Evolutionary conservation across 1,284 basidiomycete species (phyloP).

Genomic region (Cerrena zonata): DNA sequence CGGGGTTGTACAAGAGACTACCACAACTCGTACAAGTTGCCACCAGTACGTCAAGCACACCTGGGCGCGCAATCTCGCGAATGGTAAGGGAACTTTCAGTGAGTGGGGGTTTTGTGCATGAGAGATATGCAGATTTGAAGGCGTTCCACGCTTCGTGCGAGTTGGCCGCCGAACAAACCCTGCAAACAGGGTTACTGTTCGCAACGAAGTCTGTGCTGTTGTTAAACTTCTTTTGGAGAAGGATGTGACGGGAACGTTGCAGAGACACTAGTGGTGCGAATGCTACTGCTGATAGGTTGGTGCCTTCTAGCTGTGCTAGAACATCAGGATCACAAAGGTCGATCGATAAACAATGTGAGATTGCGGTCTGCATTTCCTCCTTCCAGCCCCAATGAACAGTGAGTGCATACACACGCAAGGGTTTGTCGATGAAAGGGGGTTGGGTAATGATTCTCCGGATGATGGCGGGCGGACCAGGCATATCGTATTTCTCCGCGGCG

Average conservation of each 20-base stretch:
- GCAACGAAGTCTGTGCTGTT: not conserved
- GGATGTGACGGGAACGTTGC: not conserved
- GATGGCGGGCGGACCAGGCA: constrained; percentile 55
- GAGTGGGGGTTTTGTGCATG: too few relatives aligned
- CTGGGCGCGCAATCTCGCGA: too few relatives aligned
- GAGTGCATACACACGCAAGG: constrained; percentile 51
- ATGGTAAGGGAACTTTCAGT: too few relatives aligned
- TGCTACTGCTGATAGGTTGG: not conserved
- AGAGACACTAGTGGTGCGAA: not conserved
- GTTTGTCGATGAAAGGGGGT: constrained; percentile 42
- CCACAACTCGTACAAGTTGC: too few relatives aligned
- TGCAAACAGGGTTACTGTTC: not conserved
- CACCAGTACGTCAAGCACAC: too few relatives aligned
- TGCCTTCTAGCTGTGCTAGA: not conserved
- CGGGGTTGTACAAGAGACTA: too few relatives aligned
- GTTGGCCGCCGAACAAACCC: not conserved
- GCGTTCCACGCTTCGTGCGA: not conserved
- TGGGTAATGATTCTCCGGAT: constrained; percentile 48
- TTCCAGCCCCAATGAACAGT: constrained; percentile 55
- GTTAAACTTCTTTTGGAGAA: not conserved
- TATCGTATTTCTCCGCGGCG: constrained; percentile 64
- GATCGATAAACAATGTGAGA: constrained; percentile 35
- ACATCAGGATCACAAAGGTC: constrained; percentile 40
- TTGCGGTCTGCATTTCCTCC: constrained; percentile 47
- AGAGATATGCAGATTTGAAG: too few relatives aligned